Conservation (phyloP, 768 basidiomycete species). For the Trametes gibbosa region DNA sequence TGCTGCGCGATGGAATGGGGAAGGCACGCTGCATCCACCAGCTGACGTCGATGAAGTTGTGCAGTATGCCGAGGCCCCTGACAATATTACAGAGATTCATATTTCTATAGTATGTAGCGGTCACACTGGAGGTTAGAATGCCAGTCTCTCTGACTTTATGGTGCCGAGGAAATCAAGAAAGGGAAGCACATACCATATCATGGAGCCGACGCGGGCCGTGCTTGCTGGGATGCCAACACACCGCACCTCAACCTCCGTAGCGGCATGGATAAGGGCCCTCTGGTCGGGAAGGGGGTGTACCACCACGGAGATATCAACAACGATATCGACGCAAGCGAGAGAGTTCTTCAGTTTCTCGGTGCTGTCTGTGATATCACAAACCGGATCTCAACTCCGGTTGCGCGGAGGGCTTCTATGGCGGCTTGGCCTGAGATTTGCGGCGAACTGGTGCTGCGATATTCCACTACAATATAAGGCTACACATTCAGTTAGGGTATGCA, state of each 20-base stretch:
- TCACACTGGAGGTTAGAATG: too few relatives aligned
- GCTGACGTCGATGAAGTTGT: constrained; percentile 34
- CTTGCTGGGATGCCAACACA: constrained; percentile 12
- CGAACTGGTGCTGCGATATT: not conserved
- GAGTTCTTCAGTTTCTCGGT: constrained; percentile 11
- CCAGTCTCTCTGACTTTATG: not conserved
- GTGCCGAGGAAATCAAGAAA: not conserved
- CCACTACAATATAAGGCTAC: too few relatives aligned
- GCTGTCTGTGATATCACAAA: constrained; percentile 12
- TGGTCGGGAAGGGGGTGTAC: not conserved
- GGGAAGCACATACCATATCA: not conserved
- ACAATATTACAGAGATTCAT: constrained; percentile 28
- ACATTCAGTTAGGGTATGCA: too few relatives aligned
- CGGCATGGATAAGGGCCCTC: constrained; percentile 14
- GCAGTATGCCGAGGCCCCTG: constrained; percentile 22
- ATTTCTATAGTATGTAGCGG: constrained; percentile 24
- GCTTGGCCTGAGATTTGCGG: constrained; percentile 16
- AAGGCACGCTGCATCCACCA: constrained; percentile 31
- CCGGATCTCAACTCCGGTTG: constrained; percentile 18
- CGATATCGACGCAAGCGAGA: constrained; percentile 17
- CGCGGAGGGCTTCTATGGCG: not conserved
- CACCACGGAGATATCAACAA: constrained; percentile 11
- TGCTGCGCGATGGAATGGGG: not conserved
- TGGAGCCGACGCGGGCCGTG: constrained; percentile 10
- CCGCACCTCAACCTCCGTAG: constrained; percentile 22